phyloP scores from a whole-genome alignment of 1,139 yeast genomes.

The Scheffersomyces cryptocercus region DNA sequence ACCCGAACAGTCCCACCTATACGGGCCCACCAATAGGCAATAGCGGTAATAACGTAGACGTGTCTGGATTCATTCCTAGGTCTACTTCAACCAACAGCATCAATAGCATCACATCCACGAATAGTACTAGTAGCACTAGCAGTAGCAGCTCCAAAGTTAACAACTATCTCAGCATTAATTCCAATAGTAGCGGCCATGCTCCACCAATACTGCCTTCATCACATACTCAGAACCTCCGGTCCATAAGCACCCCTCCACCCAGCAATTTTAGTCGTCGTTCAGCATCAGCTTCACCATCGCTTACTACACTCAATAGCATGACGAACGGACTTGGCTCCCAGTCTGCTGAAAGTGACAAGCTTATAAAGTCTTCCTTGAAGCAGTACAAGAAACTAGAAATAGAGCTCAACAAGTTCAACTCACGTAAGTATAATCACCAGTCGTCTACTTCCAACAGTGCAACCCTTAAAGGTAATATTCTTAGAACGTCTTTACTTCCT shows the following conservation, averaged over 20 bases:
- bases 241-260: background rate
- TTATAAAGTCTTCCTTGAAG: slow-evolving; percentile 32
- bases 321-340: background rate
- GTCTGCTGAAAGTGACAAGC: slow-evolving; percentile 20
- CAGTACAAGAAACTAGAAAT: slow-evolving; percentile 47
- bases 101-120: background rate
- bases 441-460: slow-evolving; percentile 40
- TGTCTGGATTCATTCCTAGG: background rate
- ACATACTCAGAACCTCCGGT: slow-evolving; percentile 1
- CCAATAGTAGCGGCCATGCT: background rate
- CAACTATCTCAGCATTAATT: too few relatives aligned
- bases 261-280: background rate
- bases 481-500: slow-evolving; percentile 67
- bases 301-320: background rate
- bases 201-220: slow-evolving; percentile 4
- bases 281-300: background rate
- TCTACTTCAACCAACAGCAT: slow-evolving; percentile 1
- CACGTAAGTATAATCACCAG: slow-evolving; percentile 20
- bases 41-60: background rate
- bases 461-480: slow-evolving; percentile 61
- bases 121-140: background rate
- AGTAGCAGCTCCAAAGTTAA: too few relatives aligned
- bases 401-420: slow-evolving; percentile 47
- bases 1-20: slow-evolving; percentile 6
- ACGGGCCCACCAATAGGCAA: slow-evolving; percentile 3